phyloP scores from a whole-genome alignment of 2,329 filamentous ascomycete species.

The Aureobasidium sp. region DNA sequence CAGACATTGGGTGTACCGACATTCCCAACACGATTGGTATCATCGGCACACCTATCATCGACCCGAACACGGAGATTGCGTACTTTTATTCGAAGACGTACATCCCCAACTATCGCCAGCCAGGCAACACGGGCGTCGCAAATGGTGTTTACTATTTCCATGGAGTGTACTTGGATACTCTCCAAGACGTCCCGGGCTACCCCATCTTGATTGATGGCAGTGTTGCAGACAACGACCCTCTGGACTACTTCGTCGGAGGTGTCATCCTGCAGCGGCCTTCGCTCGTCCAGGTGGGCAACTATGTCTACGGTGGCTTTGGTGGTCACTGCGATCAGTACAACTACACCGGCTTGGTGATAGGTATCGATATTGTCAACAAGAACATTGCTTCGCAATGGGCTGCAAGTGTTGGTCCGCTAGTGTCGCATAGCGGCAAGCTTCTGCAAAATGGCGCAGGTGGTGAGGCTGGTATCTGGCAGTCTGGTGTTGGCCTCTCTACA shows the following conservation, averaged over 20 bases:
- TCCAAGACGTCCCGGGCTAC: neutral
- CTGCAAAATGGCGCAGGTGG: neutral
- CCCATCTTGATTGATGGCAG: neutral
- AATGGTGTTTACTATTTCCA: neutral
- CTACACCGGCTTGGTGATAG: neutral
- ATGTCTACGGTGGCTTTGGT: neutral
- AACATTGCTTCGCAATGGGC: neutral
- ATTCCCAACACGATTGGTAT: constrained; percentile 44
- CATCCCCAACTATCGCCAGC: neutral
- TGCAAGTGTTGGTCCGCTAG: neutral
- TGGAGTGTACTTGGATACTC: neutral
- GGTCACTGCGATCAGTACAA: neutral
- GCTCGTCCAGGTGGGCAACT: neutral
- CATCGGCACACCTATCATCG: constrained; percentile 27
- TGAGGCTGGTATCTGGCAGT: neutral
- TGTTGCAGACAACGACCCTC: neutral
- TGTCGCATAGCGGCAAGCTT: neutral
- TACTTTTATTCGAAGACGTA: neutral
- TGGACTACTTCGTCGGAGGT: neutral
- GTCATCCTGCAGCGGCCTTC: neutral
- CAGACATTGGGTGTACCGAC: constrained; percentile 45
- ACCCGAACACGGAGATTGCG: neutral
- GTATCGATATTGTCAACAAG: neutral
- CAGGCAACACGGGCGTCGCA: neutral
- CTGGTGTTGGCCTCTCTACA: neutral